Conservation (phyloP, 768 basidiomycete species). For the Psilocybe tampanensis region DNA sequence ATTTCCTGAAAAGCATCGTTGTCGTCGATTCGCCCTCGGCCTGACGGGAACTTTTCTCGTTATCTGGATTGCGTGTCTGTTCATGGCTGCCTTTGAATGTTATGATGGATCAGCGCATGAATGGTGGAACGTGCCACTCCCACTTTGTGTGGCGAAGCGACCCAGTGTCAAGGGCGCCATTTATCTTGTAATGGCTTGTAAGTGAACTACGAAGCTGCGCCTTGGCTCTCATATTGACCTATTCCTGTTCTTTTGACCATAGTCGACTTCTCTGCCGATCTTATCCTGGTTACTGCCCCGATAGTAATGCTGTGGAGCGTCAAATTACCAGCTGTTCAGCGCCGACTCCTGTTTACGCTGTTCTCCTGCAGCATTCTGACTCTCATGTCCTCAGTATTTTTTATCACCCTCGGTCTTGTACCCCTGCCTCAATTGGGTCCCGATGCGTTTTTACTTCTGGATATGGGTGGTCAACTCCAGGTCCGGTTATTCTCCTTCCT, state of each 20-base stretch:
- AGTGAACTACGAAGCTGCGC: too few relatives aligned
- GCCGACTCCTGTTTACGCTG: slow-evolving; percentile 21
- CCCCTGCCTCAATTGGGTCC: slow-evolving; percentile 2
- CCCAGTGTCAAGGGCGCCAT: background rate
- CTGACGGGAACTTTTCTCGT: slow-evolving; percentile 6
- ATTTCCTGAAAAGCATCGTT: slow-evolving; percentile 6
- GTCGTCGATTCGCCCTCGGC: background rate
- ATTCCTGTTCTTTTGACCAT: slow-evolving; percentile 2
- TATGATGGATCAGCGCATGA: background rate
- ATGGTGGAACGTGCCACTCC: background rate
- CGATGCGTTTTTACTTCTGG: slow-evolving; percentile 7
- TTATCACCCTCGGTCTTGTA: slow-evolving; percentile 18
- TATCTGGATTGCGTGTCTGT: background rate
- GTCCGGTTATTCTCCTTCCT: slow-evolving; percentile 5
- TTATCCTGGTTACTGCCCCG: slow-evolving; percentile 23
- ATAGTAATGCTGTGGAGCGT: slow-evolving; percentile 24
- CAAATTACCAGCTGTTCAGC: slow-evolving; percentile 20
- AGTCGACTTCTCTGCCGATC: slow-evolving; percentile 25
- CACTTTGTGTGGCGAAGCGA: background rate
- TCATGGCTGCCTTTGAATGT: slow-evolving; percentile 6
- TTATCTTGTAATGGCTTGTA: background rate
- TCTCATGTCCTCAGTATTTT: slow-evolving; percentile 20
- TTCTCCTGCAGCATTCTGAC: slow-evolving; percentile 23
- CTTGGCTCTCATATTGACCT: too few relatives aligned
- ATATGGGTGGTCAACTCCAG: slow-evolving; percentile 18